Evolutionary conservation across 805 yeast genomes (phyloP).

Genomic region (Yarrowia alimentaria): DNA sequence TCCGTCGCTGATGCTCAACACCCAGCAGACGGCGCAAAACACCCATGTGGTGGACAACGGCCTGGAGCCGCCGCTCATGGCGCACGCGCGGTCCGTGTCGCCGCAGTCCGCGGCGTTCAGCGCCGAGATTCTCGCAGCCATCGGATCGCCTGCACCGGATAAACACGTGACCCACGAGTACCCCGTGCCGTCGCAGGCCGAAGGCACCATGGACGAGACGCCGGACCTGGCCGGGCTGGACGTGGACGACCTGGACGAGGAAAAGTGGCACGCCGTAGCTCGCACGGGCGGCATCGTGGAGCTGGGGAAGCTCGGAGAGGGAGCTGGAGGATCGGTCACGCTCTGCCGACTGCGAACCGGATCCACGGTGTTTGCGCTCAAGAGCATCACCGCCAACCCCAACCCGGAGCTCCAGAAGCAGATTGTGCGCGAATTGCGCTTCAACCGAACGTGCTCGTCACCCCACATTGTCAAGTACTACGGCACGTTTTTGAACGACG

Average conservation of each 20-base stretch:
- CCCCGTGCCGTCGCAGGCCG: constrained; percentile 17
- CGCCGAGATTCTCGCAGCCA: constrained; percentile 35
- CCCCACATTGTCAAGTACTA: constrained; percentile 87
- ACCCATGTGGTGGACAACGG: constrained; percentile 12
- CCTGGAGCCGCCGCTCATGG: constrained; percentile 9
- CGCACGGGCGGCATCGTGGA: constrained; percentile 62
- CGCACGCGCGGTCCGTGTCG: constrained; percentile 14
- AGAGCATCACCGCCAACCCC: constrained; percentile 68
- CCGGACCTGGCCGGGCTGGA: constrained; percentile 29
- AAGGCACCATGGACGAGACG: constrained; percentile 18
- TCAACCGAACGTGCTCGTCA: constrained; percentile 76
- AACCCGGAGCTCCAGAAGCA: constrained; percentile 87
- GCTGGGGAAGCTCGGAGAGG: constrained; percentile 80
- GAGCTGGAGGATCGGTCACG: constrained; percentile 87
- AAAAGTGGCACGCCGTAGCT: constrained; percentile 69
- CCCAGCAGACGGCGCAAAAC: background rate
- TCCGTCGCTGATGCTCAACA: constrained; percentile 25
- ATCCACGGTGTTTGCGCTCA: constrained; percentile 74
- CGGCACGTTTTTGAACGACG: constrained; percentile 82
- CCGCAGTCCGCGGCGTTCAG: constrained; percentile 31
- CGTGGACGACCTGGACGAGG: constrained; percentile 55
- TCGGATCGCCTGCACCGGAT: constrained; percentile 27
- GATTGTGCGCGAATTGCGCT: constrained; percentile 84
- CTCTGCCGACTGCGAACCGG: constrained; percentile 67
- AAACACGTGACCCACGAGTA: constrained; percentile 22